These are phyloP conservation scores for Royoungia palumana DNA, from an alignment of 768 basidiomycete genomes.

Conservation along the genomic window DNA sequence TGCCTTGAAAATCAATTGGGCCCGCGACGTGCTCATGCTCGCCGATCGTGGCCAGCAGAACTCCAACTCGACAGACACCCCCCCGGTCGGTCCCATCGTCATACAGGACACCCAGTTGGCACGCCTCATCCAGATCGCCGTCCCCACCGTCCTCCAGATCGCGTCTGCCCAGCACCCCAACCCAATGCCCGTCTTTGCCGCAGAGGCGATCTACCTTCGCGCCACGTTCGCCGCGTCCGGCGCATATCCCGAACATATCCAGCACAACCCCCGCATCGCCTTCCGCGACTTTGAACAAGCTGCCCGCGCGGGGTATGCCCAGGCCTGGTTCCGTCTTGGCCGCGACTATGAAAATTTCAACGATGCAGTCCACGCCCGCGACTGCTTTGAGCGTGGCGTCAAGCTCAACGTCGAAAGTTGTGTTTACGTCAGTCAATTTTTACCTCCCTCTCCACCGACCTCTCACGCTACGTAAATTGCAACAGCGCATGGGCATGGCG, in stretches of 20 bases:
- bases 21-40: conserved; percentile 76
- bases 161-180: conserved; percentile 37
- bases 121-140: conserved; percentile 59
- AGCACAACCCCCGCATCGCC: conserved; percentile 68
- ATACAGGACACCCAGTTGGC: conserved; percentile 60
- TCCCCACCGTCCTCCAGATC: conserved; percentile 61
- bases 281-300: conserved; percentile 89
- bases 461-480: conserved; percentile 7
- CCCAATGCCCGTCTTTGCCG: conserved; percentile 41
- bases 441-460: background rate
- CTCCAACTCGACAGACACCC: conserved; percentile 36
- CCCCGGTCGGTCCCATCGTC: conserved; percentile 46
- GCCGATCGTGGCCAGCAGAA: conserved; percentile 53
- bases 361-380: conserved; percentile 67
- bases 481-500: conserved; percentile 89
- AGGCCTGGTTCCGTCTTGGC: conserved; percentile 91
- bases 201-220: conserved; percentile 75
- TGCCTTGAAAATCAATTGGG: conserved; percentile 67
- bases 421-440: conserved; percentile 57
- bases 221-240: conserved; percentile 75
- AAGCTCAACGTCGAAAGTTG: conserved; percentile 74
- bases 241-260: conserved; percentile 59
- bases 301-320: conserved; percentile 68
- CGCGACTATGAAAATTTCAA: conserved; percentile 89
- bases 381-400: conserved; percentile 84